Evolutionary conservation across 177 flowering plant genomes (phyloP).

Genomic region (Vitis hybrid): DNA sequence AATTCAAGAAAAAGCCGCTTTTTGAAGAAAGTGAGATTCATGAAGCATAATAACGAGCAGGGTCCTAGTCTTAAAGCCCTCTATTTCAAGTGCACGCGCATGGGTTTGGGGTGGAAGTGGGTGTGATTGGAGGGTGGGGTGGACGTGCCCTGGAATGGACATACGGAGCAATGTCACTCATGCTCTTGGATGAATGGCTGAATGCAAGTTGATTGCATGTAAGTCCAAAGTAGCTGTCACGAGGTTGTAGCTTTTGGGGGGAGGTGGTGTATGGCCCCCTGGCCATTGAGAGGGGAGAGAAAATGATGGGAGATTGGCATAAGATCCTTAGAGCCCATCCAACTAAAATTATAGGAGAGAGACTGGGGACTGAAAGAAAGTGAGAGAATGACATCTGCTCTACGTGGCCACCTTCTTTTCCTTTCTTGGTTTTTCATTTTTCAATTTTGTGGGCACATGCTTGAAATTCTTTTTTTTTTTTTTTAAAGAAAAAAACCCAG

Average conservation of each 20-base stretch:
- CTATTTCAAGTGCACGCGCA: too few species aligned
- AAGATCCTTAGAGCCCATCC: background rate
- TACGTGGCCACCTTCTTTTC: background rate
- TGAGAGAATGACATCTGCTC: background rate
- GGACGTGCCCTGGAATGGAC: too few species aligned
- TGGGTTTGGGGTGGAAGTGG: too few species aligned
- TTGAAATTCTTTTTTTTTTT: too few species aligned
- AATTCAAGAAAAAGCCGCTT: constrained; percentile 13
- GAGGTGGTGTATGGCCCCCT: background rate
- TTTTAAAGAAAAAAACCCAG: background rate
- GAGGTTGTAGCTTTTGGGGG: constrained; percentile 20
- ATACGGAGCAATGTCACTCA: too few species aligned
- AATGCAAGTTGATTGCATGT: constrained; percentile 9
- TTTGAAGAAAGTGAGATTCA: constrained; percentile 16
- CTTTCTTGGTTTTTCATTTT: background rate
- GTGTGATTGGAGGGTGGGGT: too few species aligned
- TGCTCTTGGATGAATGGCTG: background rate
- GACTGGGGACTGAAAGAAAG: background rate
- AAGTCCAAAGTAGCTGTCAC: constrained; percentile 24
- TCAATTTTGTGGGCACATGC: too few species aligned
- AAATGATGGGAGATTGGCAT: constrained; percentile 12
- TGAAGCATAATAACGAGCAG: background rate
- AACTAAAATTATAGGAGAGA: constrained; percentile 9
- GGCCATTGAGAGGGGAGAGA: constrained; percentile 3
- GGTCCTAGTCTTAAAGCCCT: too few species aligned